Evolutionary conservation across 257 asterid species (phyloP).

Genomic region (Solanum pennellii): DNA sequence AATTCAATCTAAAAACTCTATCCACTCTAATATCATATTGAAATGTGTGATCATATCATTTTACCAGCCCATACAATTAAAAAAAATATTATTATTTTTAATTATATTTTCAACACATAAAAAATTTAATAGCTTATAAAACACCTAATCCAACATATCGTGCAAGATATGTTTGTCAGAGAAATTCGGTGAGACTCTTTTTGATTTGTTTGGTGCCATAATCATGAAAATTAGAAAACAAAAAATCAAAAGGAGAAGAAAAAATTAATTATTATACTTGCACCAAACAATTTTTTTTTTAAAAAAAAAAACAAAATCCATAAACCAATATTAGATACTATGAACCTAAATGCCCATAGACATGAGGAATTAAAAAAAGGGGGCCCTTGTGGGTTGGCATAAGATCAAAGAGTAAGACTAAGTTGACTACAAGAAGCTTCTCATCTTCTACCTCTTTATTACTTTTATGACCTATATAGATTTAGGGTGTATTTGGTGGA

Average conservation of each 20-base stretch:
- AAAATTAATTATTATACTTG: not conserved
- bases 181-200: not conserved
- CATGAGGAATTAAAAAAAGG: not conserved
- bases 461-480: not conserved
- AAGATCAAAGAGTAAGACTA: not conserved
- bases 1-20: not conserved
- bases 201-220: not conserved
- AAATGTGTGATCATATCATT: not conserved
- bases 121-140: not conserved
- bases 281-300: not conserved
- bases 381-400: not conserved
- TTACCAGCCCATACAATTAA: fast-evolving
- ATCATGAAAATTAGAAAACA: not conserved
- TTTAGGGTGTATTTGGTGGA: not conserved
- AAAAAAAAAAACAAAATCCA: not conserved
- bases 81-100: no score
- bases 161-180: not conserved
- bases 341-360: not conserved
- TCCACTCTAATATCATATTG: not conserved
- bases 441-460: not conserved
- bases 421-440: not conserved
- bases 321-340: not conserved
- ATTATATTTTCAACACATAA: no score
- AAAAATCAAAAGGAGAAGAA: not conserved
- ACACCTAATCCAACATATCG: not conserved